Evolutionary conservation across 164 flowering plant genomes (phyloP), one percentile per base, ranked within the genome.

Genomic region (Chimonanthus salicifolius): DNA sequence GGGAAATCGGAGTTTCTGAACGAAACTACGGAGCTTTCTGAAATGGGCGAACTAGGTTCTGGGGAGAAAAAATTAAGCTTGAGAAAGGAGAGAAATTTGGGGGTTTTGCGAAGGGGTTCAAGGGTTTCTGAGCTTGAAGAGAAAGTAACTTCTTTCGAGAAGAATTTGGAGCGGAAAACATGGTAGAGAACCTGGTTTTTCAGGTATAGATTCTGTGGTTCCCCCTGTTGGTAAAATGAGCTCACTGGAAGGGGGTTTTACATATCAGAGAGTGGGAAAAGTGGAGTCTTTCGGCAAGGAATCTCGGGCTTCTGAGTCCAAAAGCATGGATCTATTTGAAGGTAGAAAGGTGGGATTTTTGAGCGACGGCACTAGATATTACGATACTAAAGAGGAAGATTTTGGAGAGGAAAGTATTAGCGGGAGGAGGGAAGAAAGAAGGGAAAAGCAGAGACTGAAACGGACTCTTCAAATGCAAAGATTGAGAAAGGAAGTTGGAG

Each of bases 401-500:
- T 58, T 77, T 58, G 71, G 71, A 15, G 62, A 15, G 48, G 71
- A 16, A 47, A 50, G 67, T 49, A 74, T 63, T 66, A 68, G 69
- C 3, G 74, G 49, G 68, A 82, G 58, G 21, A 75, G 82, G 63
- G 79, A 75, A 69, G 80, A 68, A 67, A 79, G 84, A 68, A 79
- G 80, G 62, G 80, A 74, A 62, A 83, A 80, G 49, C 73, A 50
- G 74, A 81, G 69, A 72, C 18, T 68, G 71, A 78, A 73, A 71
- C 80, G 82, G 73, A 75, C 18, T 72, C 43, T 64, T 58, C 71
- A 75, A 73, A 49, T 72, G 78, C 33, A 49, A 16, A 47, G 62
- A 62, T 16, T 60, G 60, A 71, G 49, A 69, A 5, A 51, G 54
- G 75, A 68, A 47, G 69, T 68, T 50, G 48, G 60, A 50, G 73